A percentile compares a stretch with the other conserved stretches of the same genome.
Conservation (phyloP, 805 yeast genomes). For the Candida alai region DNA sequence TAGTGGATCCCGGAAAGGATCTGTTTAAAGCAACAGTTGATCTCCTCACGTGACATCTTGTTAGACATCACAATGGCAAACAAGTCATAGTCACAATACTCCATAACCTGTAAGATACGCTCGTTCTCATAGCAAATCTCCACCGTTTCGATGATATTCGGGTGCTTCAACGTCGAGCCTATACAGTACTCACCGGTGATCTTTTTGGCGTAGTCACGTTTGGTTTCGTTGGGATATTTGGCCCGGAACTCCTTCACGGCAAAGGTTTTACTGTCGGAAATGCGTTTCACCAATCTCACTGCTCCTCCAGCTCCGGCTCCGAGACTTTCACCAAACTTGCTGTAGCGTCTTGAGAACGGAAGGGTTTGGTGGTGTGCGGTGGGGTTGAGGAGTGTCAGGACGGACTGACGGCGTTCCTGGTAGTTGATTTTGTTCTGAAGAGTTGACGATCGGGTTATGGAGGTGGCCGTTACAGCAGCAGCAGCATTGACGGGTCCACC, state of each 20-base stretch:
- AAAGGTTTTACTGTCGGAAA: slow-evolving; percentile 65
- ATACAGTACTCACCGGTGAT: slow-evolving; percentile 88
- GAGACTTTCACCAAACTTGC: slow-evolving; percentile 66
- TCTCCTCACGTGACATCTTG: slow-evolving; percentile 74
- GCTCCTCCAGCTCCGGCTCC: slow-evolving; percentile 91
- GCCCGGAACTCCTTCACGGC: slow-evolving; percentile 84
- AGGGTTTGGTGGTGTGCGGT: slow-evolving; percentile 18
- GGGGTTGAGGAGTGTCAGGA: slow-evolving; percentile 22
- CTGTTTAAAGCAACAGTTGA: slow-evolving; percentile 78
- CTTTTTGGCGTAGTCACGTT: slow-evolving; percentile 78
- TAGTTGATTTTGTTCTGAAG: slow-evolving; percentile 27
- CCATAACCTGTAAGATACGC: slow-evolving; percentile 88
- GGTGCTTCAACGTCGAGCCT: slow-evolving; percentile 78
- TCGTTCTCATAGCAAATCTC: slow-evolving; percentile 70
- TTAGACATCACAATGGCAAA: slow-evolving; percentile 88
- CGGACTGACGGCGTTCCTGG: slow-evolving; percentile 36
- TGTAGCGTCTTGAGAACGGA: slow-evolving; percentile 51
- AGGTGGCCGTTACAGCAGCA: slow-evolving; percentile 18
- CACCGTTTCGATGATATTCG: slow-evolving; percentile 73
- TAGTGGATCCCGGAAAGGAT: slow-evolving; percentile 68
- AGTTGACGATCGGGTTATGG: slow-evolving; percentile 29
- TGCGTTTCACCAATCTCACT: slow-evolving; percentile 66
- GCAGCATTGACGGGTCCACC: too few species aligned
- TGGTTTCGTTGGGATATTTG: slow-evolving; percentile 62
- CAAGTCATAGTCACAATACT: slow-evolving; percentile 83